These are phyloP conservation scores for Sporisorium graminicola DNA, from an alignment of 1,284 basidiomycete species.

Conservation along the genomic window DNA sequence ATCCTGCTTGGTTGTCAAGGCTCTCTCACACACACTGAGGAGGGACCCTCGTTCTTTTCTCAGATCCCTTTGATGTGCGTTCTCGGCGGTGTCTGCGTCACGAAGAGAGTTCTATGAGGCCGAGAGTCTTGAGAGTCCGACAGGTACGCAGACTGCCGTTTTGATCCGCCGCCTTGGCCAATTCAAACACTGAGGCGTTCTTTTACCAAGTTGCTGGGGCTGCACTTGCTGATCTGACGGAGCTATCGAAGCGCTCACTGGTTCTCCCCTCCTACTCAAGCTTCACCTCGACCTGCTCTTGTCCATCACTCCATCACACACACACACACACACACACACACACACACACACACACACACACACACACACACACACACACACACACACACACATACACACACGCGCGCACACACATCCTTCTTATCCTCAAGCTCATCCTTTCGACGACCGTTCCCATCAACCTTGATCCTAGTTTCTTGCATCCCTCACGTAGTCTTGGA, in stretches of 20 bases:
- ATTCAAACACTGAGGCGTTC: not conserved
- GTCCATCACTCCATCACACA: not conserved
- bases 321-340: too few relatives aligned
- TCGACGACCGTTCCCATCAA: not conserved
- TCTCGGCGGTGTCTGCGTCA: too few relatives aligned
- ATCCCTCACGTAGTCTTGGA: not conserved
- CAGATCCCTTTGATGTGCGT: too few relatives aligned
- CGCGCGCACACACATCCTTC: conserved; percentile 1
- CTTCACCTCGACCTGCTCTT: not conserved
- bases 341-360: too few relatives aligned
- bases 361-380: too few relatives aligned
- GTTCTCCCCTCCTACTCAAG: not conserved
- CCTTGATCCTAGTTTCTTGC: not conserved
- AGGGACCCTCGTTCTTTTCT: conserved; percentile 1
- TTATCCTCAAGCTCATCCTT: conserved; percentile 3
- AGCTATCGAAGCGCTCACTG: too few relatives aligned
- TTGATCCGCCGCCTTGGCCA: not conserved
- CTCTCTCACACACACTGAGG: not conserved
- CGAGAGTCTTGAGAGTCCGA: too few relatives aligned
- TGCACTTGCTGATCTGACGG: too few relatives aligned
- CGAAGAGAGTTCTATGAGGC: too few relatives aligned
- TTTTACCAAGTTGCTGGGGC: too few relatives aligned
- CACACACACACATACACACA: too few relatives aligned
- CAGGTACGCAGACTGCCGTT: not conserved
- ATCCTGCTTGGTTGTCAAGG: not conserved